Base-by-base conservation (phyloP, 768 basidiomycete species). In the Leccinum arenicola region DNA sequence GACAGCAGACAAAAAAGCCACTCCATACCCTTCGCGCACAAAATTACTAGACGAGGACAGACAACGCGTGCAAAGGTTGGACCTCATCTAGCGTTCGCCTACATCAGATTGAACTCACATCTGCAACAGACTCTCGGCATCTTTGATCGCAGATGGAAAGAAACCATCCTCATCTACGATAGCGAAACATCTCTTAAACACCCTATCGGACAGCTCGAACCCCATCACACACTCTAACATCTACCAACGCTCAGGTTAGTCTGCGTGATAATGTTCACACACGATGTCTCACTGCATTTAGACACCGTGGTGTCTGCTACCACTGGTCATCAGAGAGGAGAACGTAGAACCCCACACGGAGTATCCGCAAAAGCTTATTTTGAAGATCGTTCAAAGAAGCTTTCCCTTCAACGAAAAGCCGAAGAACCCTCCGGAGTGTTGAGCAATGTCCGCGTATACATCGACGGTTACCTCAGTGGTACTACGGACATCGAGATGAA, bases 401-500 rank as follows among this genome's bases (percentile, higher is more conserved):
- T 88, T 36, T 61, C 67, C 15, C 63, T 67, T 56, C 70, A 77
- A 53, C 63, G 61, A 15, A 52, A 61, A 36, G 64, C 69, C 2
- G 52, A 50, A 40, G 35, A 43, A 48, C 45, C 54, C 4, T 53
- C 50, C 5, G 72, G 75, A 62, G 63, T 79, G 29, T 65, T 73
- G 68, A 67, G 59, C 76, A 66, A 82, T 63, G 80, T 84, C 50
- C 78, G 79, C 53, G 76, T 85, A n/a, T 89, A 89, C 62, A 86
- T 90, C 66, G 79, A 85, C 64, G 91, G 89, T 1, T 90, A 84
- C 66, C 75, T 91, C 58, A 78, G 77, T 31, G 79, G 80, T 48
- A 90, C 88, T 21, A 93, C 90, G 2, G 90, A 92, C 68, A 82
- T 88, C 52, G 90, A 93, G 72, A 84, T 94, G 77, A 92, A 85